Conservation (phyloP, 768 basidiomycete genomes). For the Mycena amicta region DNA sequence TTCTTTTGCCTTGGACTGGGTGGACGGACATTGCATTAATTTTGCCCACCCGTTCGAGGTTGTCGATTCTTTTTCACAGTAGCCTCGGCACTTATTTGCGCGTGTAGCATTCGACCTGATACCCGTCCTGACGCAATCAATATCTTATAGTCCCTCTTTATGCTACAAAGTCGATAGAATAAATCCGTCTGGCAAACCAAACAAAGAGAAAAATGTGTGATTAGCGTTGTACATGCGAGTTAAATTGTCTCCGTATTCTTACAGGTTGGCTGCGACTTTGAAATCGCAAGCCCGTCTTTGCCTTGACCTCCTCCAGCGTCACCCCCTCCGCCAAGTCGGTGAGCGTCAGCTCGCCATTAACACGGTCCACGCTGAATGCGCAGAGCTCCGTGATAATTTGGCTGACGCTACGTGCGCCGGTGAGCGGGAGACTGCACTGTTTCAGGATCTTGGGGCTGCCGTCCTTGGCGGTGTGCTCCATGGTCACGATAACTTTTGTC, state of each 20-base stretch:
- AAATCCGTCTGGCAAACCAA: not conserved
- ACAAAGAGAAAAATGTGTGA: too few relatives aligned
- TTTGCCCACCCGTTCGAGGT: too few relatives aligned
- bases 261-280: conserved; percentile 40
- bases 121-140: not conserved
- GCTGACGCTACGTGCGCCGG: conserved; percentile 86
- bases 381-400: conserved; percentile 92
- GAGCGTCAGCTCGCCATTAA: conserved; percentile 69
- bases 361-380: conserved; percentile 86
- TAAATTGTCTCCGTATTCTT: too few relatives aligned
- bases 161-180: not conserved
- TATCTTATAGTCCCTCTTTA: not conserved
- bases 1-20: not conserved
- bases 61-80: too few relatives aligned
- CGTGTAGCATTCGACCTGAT: not conserved
- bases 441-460: conserved; percentile 87
- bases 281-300: conserved; percentile 89
- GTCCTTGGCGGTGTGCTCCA: conserved; percentile 90
- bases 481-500: conserved; percentile 87
- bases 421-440: conserved; percentile 82
- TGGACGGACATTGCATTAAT: not conserved
- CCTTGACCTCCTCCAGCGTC: conserved; percentile 78
- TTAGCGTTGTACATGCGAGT: too few relatives aligned
- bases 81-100: too few relatives aligned
- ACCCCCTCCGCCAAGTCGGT: conserved; percentile 85